Evolutionary conservation across 140 eudicot species (phyloP).

Genomic region (Ambrosia hybrid): DNA sequence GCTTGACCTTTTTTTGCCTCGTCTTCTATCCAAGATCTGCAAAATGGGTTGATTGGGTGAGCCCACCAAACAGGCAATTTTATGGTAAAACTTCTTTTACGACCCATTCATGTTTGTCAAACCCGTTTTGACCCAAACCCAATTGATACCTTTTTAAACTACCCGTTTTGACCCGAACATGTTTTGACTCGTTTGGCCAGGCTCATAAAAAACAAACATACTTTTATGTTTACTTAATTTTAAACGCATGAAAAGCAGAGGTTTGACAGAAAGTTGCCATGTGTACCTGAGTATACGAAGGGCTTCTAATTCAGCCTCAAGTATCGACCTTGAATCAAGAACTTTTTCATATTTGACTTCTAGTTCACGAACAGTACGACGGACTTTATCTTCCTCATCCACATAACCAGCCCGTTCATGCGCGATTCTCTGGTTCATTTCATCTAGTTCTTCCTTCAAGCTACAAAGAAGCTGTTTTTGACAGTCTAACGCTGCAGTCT

Average conservation of each 20-base stretch:
- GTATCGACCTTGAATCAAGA: slow-evolving; percentile 62
- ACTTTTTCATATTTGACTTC: slow-evolving; percentile 56
- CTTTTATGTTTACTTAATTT: not conserved
- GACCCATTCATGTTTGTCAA: not conserved
- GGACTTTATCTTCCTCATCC: slow-evolving; percentile 46
- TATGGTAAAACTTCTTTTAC: not conserved
- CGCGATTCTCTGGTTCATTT: slow-evolving; percentile 55
- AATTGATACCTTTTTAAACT: not conserved
- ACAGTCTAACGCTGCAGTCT: slow-evolving; percentile 86
- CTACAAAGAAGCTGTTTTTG: slow-evolving; percentile 73
- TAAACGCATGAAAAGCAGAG: not conserved
- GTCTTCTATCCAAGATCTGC: slow-evolving; percentile 95
- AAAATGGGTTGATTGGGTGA: slow-evolving; percentile 8
- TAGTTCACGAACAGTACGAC: slow-evolving; percentile 28
- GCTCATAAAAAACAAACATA: not conserved
- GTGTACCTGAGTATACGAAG: slow-evolving; percentile 83
- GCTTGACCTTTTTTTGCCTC: slow-evolving; percentile 87
- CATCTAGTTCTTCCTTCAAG: slow-evolving; percentile 66
- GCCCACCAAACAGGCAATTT: too few relatives aligned
- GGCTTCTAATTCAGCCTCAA: slow-evolving; percentile 95
- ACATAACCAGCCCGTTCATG: slow-evolving; percentile 44
- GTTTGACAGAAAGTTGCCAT: not conserved
- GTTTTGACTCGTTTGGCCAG: not conserved
- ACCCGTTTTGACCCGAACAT: not conserved
- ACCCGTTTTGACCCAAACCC: not conserved